Conservation (phyloP, 352 stramenopile species). For the Globisporangium takayamanum region DNA sequence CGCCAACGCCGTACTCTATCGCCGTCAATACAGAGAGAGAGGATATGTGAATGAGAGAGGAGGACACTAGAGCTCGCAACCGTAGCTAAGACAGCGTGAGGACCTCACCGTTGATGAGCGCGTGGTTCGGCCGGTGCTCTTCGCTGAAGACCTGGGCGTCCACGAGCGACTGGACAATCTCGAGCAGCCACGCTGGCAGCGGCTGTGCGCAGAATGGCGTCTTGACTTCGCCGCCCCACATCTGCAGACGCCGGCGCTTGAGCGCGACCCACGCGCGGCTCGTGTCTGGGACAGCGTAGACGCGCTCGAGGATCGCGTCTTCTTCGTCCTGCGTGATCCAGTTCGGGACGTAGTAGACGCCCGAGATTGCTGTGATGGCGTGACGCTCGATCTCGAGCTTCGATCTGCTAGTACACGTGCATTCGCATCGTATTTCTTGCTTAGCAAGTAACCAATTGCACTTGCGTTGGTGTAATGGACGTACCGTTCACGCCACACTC, state of each 20-base stretch:
- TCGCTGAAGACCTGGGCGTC: conserved; percentile 42
- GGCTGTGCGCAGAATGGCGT: conserved; percentile 31
- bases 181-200: conserved; percentile 45
- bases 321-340: conserved; percentile 60
- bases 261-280: conserved; percentile 46
- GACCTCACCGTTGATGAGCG: conserved; percentile 57
- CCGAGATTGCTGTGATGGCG: conserved; percentile 27
- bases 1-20: conserved; percentile 54
- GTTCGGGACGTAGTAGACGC: conserved; percentile 54
- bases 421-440: neutral
- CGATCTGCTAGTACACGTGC: conserved; percentile 7
- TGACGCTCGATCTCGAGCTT: conserved; percentile 30
- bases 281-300: conserved; percentile 38
- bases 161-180: conserved; percentile 45
- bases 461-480: neutral
- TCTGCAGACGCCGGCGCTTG: conserved; percentile 58
- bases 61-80: neutral
- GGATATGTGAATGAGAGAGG: neutral
- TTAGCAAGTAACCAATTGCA: neutral
- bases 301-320: conserved; percentile 40
- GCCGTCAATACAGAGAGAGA: neutral
- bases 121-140: conserved; percentile 50
- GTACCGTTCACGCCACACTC: conserved; percentile 14
- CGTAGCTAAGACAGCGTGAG: neutral
- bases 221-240: conserved; percentile 64